phyloP scores from a whole-genome alignment of 2,329 filamentous ascomycete species.

The Colletotrichum camelliae region DNA sequence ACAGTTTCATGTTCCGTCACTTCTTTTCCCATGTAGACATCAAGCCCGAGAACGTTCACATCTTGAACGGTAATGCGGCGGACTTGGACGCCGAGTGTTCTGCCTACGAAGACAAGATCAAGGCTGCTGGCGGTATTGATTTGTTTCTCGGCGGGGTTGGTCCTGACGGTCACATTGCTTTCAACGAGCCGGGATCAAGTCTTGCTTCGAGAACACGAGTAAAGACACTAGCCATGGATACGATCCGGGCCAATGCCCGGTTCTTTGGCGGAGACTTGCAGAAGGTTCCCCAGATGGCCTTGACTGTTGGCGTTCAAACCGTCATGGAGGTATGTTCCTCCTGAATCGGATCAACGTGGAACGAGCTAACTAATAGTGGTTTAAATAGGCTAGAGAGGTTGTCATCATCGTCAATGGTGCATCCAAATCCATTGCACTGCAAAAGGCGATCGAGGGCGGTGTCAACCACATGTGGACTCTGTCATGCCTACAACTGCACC shows the following conservation, averaged over 20 bases:
- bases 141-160: slow-evolving; percentile 80
- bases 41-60: slow-evolving; percentile 71
- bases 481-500: slow-evolving; percentile 75
- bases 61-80: slow-evolving; percentile 74
- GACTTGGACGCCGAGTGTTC: slow-evolving; percentile 74
- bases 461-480: slow-evolving; percentile 85
- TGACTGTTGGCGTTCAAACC: slow-evolving; percentile 43
- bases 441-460: slow-evolving; percentile 75
- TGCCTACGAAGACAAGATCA: slow-evolving; percentile 76
- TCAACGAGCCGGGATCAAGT: slow-evolving; percentile 81
- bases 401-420: slow-evolving; percentile 76
- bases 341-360: slow-evolving; percentile 35
- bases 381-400: slow-evolving; percentile 69
- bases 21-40: slow-evolving; percentile 80
- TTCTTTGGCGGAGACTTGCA: slow-evolving; percentile 46
- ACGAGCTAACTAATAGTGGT: slow-evolving; percentile 62
- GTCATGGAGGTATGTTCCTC: slow-evolving; percentile 54
- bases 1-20: slow-evolving; percentile 84
- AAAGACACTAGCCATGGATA: slow-evolving; percentile 81
- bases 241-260: slow-evolving; percentile 75
- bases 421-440: slow-evolving; percentile 74
- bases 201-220: slow-evolving; percentile 73
- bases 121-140: slow-evolving; percentile 72
- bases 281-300: slow-evolving; percentile 25
- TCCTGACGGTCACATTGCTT: slow-evolving; percentile 80